phyloP scores from a whole-genome alignment of 176 grass and related monocot species.

The Poa pratensis region DNA sequence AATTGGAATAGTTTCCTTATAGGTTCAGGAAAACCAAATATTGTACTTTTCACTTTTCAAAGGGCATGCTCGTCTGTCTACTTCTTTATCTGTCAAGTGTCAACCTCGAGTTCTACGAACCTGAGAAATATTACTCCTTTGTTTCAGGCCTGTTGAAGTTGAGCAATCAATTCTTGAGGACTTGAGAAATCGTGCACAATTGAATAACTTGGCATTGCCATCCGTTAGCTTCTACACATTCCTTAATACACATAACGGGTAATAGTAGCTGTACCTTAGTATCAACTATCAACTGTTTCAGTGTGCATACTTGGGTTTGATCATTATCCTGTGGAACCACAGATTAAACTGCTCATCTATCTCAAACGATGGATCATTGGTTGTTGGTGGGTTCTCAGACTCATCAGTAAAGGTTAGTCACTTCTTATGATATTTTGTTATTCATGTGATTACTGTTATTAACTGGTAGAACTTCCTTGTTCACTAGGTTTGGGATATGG shows the following conservation, averaged over 20 bases:
- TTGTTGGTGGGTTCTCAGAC: slow-evolving; percentile 98
- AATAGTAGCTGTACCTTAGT: slow-evolving; percentile 44
- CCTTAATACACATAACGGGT: slow-evolving; percentile 96
- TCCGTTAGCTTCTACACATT: slow-evolving; percentile 99
- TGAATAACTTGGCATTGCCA: slow-evolving; percentile 81
- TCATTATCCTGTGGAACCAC: slow-evolving; percentile 28
- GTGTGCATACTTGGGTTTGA: slow-evolving; percentile 27
- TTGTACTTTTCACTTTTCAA: background rate
- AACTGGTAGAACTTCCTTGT: slow-evolving; percentile 32
- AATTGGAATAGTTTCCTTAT: background rate
- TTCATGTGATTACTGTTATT: slow-evolving; percentile 19
- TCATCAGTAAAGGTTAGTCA: slow-evolving; percentile 90
- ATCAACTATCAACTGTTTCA: background rate
- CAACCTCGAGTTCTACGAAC: slow-evolving; percentile 18
- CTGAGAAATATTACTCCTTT: slow-evolving; percentile 35
- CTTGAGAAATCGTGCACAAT: slow-evolving; percentile 78
- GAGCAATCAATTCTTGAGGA: slow-evolving; percentile 86
- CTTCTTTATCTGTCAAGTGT: slow-evolving; percentile 32
- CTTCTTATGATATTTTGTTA: slow-evolving; percentile 27
- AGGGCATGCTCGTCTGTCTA: slow-evolving; percentile 6
- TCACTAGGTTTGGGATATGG: slow-evolving; percentile 95
- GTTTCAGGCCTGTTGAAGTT: slow-evolving; percentile 86
- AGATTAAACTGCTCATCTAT: slow-evolving; percentile 98
- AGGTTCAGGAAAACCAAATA: slow-evolving; percentile 1
- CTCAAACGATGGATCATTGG: slow-evolving; percentile 91